Conservation (phyloP, 2,329 filamentous ascomycete genomes). For the Lasiodiplodia sp. region DNA sequence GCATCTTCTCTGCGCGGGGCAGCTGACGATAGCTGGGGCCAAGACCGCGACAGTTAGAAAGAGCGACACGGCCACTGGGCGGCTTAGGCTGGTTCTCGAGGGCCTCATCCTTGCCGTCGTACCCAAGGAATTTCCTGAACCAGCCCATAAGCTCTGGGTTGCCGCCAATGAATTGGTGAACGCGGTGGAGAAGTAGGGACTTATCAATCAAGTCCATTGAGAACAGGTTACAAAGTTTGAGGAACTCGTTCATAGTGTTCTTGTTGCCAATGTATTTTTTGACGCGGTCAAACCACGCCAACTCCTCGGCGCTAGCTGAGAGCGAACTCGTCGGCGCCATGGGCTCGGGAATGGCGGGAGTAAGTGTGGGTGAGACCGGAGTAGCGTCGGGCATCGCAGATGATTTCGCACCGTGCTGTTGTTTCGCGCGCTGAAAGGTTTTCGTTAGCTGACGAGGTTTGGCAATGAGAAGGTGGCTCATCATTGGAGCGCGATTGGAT, state of each 20-base stretch:
- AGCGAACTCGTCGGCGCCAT: conserved; percentile 77
- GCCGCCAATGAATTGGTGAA: conserved; percentile 82
- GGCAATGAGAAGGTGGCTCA: background rate
- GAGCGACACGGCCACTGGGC: conserved; percentile 81
- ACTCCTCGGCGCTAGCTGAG: conserved; percentile 81
- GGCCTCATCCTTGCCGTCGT: conserved; percentile 65
- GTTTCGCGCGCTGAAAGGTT: conserved; percentile 71
- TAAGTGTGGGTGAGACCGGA: conserved; percentile 82
- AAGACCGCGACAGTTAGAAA: conserved; percentile 94
- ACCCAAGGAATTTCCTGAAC: conserved; percentile 84
- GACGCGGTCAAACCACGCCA: conserved; percentile 92
- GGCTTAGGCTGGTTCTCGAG: conserved; percentile 79
- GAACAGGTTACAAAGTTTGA: conserved; percentile 96
- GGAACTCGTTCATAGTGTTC: conserved; percentile 90
- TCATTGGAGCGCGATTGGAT: too few relatives aligned
- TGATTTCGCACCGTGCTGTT: conserved; percentile 67
- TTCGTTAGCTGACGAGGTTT: background rate
- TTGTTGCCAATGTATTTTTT: conserved; percentile 97
- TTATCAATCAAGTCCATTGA: conserved; percentile 91
- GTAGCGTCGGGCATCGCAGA: conserved; percentile 63
- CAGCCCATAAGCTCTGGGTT: conserved; percentile 88
- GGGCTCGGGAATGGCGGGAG: conserved; percentile 86
- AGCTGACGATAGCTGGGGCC: conserved; percentile 94
- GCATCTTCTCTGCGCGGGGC: conserved; percentile 87
- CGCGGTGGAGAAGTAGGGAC: conserved; percentile 81